A percentile compares a stretch with the other conserved stretches of the same genome.
These are phyloP conservation scores for Colletotrichum abscissum DNA, from an alignment of 2,329 filamentous ascomycete genomes.

Conservation along the genomic window DNA sequence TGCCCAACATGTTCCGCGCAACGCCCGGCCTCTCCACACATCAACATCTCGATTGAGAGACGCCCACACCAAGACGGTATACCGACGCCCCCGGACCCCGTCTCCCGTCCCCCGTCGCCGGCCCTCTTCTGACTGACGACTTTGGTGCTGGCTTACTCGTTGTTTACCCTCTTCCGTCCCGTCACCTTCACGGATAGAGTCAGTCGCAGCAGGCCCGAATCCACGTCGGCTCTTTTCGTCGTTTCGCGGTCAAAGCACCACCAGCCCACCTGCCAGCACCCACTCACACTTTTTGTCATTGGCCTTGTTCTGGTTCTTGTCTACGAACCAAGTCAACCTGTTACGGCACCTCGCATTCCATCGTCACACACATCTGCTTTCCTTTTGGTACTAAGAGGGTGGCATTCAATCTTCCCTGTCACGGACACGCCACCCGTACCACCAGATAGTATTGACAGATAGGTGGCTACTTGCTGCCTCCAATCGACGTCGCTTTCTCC, in stretches of 20 bases:
- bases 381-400: background rate
- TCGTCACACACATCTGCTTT: background rate
- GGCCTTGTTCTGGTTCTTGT: background rate
- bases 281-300: background rate
- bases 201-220: background rate
- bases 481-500: background rate
- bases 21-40: background rate
- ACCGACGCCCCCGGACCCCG: background rate
- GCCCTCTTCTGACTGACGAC: background rate
- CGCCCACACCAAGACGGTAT: background rate
- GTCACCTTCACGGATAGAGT: background rate
- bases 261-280: background rate
- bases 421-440: background rate
- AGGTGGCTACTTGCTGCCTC: background rate
- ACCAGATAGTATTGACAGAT: background rate
- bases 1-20: background rate
- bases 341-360: background rate
- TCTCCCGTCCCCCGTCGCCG: background rate
- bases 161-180: background rate
- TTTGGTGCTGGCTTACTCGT: background rate
- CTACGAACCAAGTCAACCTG: background rate
- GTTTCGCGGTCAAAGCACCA: slow-evolving; percentile 31
- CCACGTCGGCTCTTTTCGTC: background rate
- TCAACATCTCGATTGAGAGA: background rate
- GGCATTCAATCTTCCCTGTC: background rate